Conservation (phyloP, 805 yeast species). For the Ogataea degrootiae region DNA sequence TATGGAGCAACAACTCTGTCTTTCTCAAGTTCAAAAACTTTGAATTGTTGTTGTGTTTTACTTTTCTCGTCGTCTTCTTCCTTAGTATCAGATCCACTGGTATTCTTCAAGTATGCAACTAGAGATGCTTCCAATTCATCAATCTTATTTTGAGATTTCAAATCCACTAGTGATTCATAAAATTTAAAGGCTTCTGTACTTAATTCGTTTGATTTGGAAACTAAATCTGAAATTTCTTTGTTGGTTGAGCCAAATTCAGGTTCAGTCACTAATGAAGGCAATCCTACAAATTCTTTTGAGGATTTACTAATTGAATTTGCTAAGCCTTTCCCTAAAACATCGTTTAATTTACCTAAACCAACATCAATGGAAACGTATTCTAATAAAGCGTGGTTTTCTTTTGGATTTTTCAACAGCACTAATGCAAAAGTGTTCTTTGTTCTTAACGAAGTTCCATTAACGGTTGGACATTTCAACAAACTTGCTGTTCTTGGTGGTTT, state of each 20-base stretch:
- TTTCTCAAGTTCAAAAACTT: conserved; percentile 55
- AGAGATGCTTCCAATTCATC: conserved; percentile 27
- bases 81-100: conserved; percentile 15
- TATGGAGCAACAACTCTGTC: conserved; percentile 62
- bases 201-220: conserved; percentile 13
- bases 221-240: conserved; percentile 23
- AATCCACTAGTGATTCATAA: conserved; percentile 23
- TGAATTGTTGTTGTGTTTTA: conserved; percentile 26
- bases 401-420: conserved; percentile 35
- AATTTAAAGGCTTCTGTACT: conserved; percentile 25
- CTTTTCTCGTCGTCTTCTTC: conserved; percentile 14
- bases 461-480: conserved; percentile 30
- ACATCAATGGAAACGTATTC: conserved; percentile 48
- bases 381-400: conserved; percentile 39
- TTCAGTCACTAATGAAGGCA: conserved; percentile 18
- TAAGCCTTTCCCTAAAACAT: conserved; percentile 64
- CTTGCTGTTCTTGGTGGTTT: conserved; percentile 26
- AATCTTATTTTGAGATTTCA: conserved; percentile 21
- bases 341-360: conserved; percentile 64
- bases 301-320: not conserved
- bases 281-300: conserved; percentile 19
- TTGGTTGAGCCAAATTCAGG: conserved; percentile 15
- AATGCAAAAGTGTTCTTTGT: conserved; percentile 39
- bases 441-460: conserved; percentile 39
- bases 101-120: conserved; percentile 27